phyloP scores from a whole-genome alignment of 768 basidiomycete genomes.

The Boletus sensibilis region DNA sequence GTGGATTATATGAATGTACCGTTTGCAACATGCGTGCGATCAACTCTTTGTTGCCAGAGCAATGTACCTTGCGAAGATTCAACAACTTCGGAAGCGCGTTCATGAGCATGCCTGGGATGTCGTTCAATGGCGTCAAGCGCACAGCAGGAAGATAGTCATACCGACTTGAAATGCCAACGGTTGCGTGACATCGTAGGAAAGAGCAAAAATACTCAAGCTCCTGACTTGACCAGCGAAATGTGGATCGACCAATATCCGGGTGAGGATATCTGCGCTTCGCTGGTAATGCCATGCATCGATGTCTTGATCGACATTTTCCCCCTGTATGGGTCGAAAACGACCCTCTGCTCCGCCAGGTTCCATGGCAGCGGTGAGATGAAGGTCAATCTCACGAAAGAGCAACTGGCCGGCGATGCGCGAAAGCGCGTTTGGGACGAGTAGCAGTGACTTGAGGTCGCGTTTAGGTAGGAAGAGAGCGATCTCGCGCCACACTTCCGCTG shows the following conservation, averaged over 20 bases:
- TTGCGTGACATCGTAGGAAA: slow-evolving; percentile 45
- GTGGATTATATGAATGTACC: slow-evolving; percentile 50
- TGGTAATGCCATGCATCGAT: slow-evolving; percentile 51
- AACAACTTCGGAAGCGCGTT: slow-evolving; percentile 64
- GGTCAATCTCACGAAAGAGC: slow-evolving; percentile 60
- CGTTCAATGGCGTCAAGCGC: not conserved
- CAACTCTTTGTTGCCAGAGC: slow-evolving; percentile 55
- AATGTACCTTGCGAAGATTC: slow-evolving; percentile 59
- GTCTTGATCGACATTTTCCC: slow-evolving; percentile 26
- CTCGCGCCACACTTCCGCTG: slow-evolving; percentile 70
- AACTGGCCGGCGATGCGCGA: slow-evolving; percentile 69
- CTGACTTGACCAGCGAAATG: slow-evolving; percentile 57
- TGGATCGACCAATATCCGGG: slow-evolving; percentile 59
- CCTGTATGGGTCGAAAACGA: slow-evolving; percentile 14
- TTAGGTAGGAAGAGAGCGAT: slow-evolving; percentile 61
- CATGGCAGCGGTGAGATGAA: slow-evolving; percentile 51
- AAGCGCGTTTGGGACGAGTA: slow-evolving; percentile 63
- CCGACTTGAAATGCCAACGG: slow-evolving; percentile 65
- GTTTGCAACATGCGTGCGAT: slow-evolving; percentile 52
- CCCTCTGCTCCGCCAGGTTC: slow-evolving; percentile 23
- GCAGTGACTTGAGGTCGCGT: slow-evolving; percentile 61
- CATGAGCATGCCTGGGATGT: slow-evolving; percentile 56
- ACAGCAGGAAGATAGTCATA: slow-evolving; percentile 23
- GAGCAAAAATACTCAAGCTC: slow-evolving; percentile 59
- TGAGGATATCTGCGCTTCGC: slow-evolving; percentile 69